Evolutionary conservation across 2,329 filamentous ascomycete genomes (phyloP).

Genomic region (Pleurostoma richardsiae): DNA sequence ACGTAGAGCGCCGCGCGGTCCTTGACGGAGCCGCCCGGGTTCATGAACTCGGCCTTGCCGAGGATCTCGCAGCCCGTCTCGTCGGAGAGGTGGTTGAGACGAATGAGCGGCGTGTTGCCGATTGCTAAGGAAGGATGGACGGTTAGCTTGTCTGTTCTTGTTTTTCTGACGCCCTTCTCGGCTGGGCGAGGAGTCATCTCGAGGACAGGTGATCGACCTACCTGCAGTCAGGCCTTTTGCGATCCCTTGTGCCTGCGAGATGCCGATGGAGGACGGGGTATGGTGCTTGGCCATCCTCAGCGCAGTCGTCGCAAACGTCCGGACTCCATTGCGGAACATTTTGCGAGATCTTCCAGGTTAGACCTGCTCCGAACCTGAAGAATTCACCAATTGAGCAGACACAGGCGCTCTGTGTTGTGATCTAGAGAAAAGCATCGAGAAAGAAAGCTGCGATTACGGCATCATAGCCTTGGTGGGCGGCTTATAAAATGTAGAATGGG

Average conservation of each 20-base stretch:
- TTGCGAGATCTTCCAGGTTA: slow-evolving; percentile 6
- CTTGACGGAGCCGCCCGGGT: slow-evolving; percentile 93
- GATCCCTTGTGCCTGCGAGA: slow-evolving; percentile 76
- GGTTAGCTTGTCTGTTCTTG: too few species aligned
- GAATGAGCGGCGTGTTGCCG: slow-evolving; percentile 93
- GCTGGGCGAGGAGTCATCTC: too few species aligned
- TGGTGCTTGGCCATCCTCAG: slow-evolving; percentile 40
- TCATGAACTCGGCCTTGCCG: slow-evolving; percentile 98
- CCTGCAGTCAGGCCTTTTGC: slow-evolving; percentile 77
- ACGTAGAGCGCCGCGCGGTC: slow-evolving; percentile 94
- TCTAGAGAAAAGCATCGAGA: too few species aligned
- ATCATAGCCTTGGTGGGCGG: too few species aligned
- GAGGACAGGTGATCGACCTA: slow-evolving; percentile 30
- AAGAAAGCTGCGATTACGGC: too few species aligned
- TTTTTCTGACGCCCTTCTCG: too few species aligned
- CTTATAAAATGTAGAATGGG: too few species aligned
- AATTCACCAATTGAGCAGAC: too few species aligned
- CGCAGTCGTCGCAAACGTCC: slow-evolving; percentile 62
- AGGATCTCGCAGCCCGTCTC: slow-evolving; percentile 91
- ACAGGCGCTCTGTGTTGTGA: too few species aligned
- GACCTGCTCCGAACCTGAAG: too few species aligned
- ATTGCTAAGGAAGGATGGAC: slow-evolving; percentile 58
- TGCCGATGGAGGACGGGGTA: slow-evolving; percentile 59
- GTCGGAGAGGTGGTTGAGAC: slow-evolving; percentile 79
- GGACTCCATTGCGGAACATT: slow-evolving; percentile 68